These are phyloP conservation scores for Chaetomium globosum DNA, from an alignment of 2,329 filamentous ascomycete genomes.

Conservation along the genomic window DNA sequence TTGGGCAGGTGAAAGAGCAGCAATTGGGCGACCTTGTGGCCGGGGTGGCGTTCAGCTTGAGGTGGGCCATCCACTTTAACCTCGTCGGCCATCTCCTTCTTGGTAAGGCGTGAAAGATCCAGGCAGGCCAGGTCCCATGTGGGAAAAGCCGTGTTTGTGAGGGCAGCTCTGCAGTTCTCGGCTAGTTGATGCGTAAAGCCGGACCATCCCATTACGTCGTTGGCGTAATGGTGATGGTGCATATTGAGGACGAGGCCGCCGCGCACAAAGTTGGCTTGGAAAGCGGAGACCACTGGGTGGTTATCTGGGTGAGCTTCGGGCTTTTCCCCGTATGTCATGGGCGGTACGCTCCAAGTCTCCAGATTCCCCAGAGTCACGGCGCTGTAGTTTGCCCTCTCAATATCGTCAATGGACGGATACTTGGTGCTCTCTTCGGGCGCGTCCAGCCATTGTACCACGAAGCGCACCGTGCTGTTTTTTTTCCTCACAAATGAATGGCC, in stretches of 20 bases:
- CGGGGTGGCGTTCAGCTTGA: slow-evolving; percentile 35
- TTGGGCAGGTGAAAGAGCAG: slow-evolving; percentile 50
- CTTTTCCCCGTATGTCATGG: slow-evolving; percentile 47
- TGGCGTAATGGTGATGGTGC: slow-evolving; percentile 48
- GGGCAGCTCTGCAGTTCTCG: slow-evolving; percentile 46
- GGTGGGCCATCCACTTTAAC: slow-evolving; percentile 41
- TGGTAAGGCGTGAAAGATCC: slow-evolving; percentile 44
- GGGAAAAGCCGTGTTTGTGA: slow-evolving; percentile 40
- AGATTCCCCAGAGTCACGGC: slow-evolving; percentile 42
- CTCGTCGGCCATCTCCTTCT: slow-evolving; percentile 38
- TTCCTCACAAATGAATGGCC: slow-evolving; percentile 40
- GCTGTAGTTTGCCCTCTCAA: slow-evolving; percentile 44
- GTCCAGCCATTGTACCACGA: slow-evolving; percentile 40
- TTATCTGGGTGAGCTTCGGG: slow-evolving; percentile 44
- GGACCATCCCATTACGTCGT: slow-evolving; percentile 49
- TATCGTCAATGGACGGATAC: slow-evolving; percentile 45
- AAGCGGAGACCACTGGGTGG: slow-evolving; percentile 43
- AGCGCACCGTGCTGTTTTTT: slow-evolving; percentile 37
- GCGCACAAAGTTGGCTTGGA: slow-evolving; percentile 48
- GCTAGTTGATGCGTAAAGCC: slow-evolving; percentile 47
- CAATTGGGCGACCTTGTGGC: slow-evolving; percentile 34
- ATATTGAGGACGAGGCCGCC: slow-evolving; percentile 48
- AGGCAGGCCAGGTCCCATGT: slow-evolving; percentile 43
- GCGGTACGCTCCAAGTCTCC: slow-evolving; percentile 41
- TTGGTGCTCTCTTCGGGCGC: slow-evolving; percentile 32